Evolutionary conservation across 208 protist species (phyloP).

Genomic region (Acanthamoeba lenticulata): DNA sequence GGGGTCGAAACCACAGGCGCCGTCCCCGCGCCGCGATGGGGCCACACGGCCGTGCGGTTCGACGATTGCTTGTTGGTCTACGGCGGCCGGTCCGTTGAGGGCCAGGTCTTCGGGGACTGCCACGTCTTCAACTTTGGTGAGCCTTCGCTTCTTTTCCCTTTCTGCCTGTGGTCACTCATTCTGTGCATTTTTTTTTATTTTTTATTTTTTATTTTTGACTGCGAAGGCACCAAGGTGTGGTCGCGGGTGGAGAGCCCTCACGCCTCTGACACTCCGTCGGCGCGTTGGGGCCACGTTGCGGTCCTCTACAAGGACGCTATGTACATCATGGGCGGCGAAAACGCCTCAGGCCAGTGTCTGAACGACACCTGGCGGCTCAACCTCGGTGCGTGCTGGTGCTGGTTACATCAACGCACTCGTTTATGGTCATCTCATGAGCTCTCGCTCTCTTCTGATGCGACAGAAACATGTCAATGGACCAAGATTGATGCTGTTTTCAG

Average conservation of each 20-base stretch:
- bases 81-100: background rate
- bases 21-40: background rate
- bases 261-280: background rate
- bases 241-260: background rate
- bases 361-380: background rate
- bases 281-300: background rate
- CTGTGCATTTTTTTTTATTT: no score
- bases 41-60: background rate
- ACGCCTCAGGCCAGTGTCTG: background rate
- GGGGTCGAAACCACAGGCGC: background rate
- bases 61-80: background rate
- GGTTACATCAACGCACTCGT: no score
- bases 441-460: background rate
- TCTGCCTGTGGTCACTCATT: no score
- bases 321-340: background rate
- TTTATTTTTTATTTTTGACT: no score
- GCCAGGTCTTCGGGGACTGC: background rate
- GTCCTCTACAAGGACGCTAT: background rate
- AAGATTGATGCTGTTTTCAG: background rate
- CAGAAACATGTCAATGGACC: background rate
- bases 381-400: background rate
- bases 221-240: background rate
- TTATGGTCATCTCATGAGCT: background rate
- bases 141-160: background rate
- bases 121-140: constrained; percentile 20